Evolutionary conservation across 2,329 filamentous ascomycete species (phyloP), one percentile per base, ranked within the genome.

Genomic region (Blumeria graminis): DNA sequence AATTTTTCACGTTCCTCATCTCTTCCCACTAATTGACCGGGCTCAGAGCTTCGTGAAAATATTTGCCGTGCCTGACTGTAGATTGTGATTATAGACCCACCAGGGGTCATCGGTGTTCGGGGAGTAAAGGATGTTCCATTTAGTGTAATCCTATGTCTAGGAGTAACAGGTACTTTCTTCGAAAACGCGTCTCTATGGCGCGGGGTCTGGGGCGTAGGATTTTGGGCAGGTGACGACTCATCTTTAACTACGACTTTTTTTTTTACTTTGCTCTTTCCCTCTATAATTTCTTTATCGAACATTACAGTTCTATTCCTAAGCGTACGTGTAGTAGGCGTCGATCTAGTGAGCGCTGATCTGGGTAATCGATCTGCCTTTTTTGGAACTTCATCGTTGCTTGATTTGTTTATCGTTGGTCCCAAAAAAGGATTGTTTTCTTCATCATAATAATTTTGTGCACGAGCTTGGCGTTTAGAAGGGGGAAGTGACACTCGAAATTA

Each of bases 11-110:
- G 72, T 65, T 82, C 72, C 65, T 76, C 58, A 46, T 68, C 65
- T 59, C 66, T 61, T 28, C 66, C 66, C 57, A 68, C 48, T 7
- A 68, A 58, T 56, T 57, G 62, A 14, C 66, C 66, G 28, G 64
- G 62, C 14, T 67, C 65, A 16, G 61, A 62, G 58, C 68, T 85
- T 77, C 54, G 80, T 6, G 84, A 81, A 65, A 98, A 98, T 2
- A 94, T 70, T 64, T 94, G 87, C 34, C 90, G 81, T 14, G 88
- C 92, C 58, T 82, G 76, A 60, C 92, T 87, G 68, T 95, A 96
- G 39, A 95, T 74, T 0, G 87, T 92, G 56, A 81, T 79, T 22
- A 76, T 71, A 10, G 78, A 72, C 56, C 70, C 70, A 33, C 78
- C 76, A 11, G 86, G 84, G 6, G 84, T 85, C 36, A 76, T 71